Base-by-base conservation (phyloP, 2,329 filamentous ascomycete genomes). In the Talaromyces marneffei region DNA sequence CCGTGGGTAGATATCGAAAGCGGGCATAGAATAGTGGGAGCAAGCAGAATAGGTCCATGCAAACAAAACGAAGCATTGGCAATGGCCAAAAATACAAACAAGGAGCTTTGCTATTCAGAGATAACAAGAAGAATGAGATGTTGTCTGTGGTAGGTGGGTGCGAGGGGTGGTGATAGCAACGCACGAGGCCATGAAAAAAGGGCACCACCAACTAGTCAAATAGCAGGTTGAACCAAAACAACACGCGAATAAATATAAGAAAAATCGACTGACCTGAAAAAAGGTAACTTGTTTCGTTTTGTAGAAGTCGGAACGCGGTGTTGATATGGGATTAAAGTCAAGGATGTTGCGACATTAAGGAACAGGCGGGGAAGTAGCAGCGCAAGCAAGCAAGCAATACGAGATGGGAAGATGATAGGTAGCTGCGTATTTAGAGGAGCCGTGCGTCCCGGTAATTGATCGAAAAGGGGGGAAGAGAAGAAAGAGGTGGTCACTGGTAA, bases 291-390 rank as follows among this genome's bases (percentile, higher is more conserved):
- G 18, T 4, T 52, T 33, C 27, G n/a, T 23, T 33, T 48, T 52
- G 23, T 8, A 14, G 31, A n/a, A 35, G 48, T 33, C n/a, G 48
- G 10, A 33, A 33, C 27, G 48, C n/a, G 46, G 25, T 50, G 46
- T 52, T 52, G 48, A 16, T 52, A 33, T 20, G 8, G 48, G 48
- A 52, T 52, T 35, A 55, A 55, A 40, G 33, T 39, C 35, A 55
- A 40, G 23, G 42, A 33, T 52, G 20, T 18, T 48, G 48, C 46
- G 48, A 44, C 27, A 58, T 57, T 53, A 59, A 60, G 40, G 54
- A 56, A 59, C 55, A 42, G 59, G 57, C 60, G 57, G 37, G 54
- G 55, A 63, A 62, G 58, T 29, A 58, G 40, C 44, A 48, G 62
- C 54, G 44, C 14, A 29, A 31, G 48, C 48, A 52, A 52, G 48